These are phyloP conservation scores for Boechera divaricarpa DNA, from an alignment of 345 rosid species.

Conservation along the genomic window DNA sequence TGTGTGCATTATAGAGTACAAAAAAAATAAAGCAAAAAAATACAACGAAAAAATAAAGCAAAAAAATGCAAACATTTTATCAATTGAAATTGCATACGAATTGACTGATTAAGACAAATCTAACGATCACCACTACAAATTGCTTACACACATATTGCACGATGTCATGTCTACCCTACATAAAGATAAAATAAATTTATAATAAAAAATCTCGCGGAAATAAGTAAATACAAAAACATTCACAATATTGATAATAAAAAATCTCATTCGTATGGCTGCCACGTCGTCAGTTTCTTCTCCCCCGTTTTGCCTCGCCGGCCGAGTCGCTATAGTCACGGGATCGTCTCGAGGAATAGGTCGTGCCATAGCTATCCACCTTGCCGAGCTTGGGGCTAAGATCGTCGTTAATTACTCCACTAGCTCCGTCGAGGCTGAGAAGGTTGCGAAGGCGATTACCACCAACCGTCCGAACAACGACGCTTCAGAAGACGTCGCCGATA, in stretches of 20 bases:
- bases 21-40: neutral
- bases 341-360: conserved; percentile 50
- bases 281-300: conserved; percentile 9
- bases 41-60: neutral
- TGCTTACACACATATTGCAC: neutral
- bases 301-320: neutral
- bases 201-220: no score
- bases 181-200: neutral
- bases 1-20: neutral
- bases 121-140: conserved; percentile 3
- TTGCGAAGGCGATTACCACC: conserved; percentile 44
- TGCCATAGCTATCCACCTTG: conserved; percentile 58
- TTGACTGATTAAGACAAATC: neutral
- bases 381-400: conserved; percentile 61
- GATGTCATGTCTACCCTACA: neutral
- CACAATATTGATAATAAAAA: neutral
- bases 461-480: neutral
- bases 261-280: conserved; percentile 3
- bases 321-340: conserved; percentile 10
- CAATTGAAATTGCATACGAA: neutral
- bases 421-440: conserved; percentile 53
- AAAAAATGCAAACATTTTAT: neutral
- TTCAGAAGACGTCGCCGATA: neutral
- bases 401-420: conserved; percentile 59
- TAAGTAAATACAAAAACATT: no score